Evolutionary conservation across 2,329 filamentous ascomycete genomes (phyloP).

Genomic region (Bipolaris sorokiniana): DNA sequence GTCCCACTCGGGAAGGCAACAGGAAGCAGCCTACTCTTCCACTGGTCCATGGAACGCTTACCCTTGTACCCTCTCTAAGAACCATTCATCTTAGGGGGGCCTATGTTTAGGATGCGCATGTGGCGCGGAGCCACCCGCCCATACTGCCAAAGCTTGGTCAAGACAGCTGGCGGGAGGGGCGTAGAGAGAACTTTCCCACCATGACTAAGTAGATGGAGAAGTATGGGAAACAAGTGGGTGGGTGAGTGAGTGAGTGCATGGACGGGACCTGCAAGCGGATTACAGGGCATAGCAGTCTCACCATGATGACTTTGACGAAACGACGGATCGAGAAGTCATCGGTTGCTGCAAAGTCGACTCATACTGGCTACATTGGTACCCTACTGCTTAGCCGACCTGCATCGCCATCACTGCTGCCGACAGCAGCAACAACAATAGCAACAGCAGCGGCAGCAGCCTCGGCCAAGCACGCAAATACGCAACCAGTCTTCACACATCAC

Average conservation of each 20-base stretch:
- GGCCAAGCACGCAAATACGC: not conserved
- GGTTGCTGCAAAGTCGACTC: not conserved
- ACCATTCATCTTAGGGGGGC: not conserved
- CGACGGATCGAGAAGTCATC: not conserved
- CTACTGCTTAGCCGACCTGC: not conserved
- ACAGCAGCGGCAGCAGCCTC: too few relatives aligned
- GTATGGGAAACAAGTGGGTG: not conserved
- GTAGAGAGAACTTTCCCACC: not conserved
- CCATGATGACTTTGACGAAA: not conserved
- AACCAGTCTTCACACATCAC: not conserved
- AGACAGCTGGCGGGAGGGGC: slow-evolving; percentile 3
- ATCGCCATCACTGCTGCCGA: not conserved
- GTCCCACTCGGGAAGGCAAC: not conserved
- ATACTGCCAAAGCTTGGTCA: slow-evolving; percentile 5
- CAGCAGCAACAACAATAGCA: not conserved
- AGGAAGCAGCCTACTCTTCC: not conserved
- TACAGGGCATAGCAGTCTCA: not conserved
- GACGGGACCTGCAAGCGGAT: not conserved
- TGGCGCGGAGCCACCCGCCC: slow-evolving; percentile 13
- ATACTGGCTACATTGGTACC: not conserved
- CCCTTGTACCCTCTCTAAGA: not conserved
- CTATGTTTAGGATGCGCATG: slow-evolving; percentile 12
- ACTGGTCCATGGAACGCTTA: not conserved
- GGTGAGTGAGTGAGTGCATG: too few relatives aligned
- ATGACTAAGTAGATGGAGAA: not conserved